Conservation (phyloP, 2,329 filamentous ascomycete species). For the Elsinoe australis region DNA sequence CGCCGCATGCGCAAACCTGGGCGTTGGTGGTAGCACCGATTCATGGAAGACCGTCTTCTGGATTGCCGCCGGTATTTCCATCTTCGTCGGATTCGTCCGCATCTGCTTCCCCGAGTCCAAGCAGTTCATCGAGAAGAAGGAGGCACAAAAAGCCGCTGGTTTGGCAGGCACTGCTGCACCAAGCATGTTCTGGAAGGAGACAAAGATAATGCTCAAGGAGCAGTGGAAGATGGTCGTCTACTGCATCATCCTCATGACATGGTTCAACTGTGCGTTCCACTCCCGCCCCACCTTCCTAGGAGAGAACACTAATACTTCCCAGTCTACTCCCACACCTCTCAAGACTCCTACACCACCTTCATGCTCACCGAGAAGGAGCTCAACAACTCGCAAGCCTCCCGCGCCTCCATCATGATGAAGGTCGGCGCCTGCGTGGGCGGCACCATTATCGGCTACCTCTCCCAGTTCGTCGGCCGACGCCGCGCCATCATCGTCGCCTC, state of each 20-base stretch:
- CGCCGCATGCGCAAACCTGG: slow-evolving; percentile 67
- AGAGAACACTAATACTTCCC: background rate
- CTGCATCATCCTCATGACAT: slow-evolving; percentile 70
- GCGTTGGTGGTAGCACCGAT: slow-evolving; percentile 55
- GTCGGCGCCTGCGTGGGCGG: slow-evolving; percentile 67
- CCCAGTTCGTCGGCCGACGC: slow-evolving; percentile 67
- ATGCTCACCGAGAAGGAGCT: slow-evolving; percentile 67
- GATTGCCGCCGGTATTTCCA: slow-evolving; percentile 60
- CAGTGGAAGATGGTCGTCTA: slow-evolving; percentile 75
- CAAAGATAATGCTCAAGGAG: slow-evolving; percentile 55
- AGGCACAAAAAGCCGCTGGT: slow-evolving; percentile 49
- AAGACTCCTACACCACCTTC: slow-evolving; percentile 76
- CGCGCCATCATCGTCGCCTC: slow-evolving; percentile 57
- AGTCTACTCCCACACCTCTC: slow-evolving; percentile 69
- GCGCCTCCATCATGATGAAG: slow-evolving; percentile 78
- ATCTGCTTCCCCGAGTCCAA: slow-evolving; percentile 65
- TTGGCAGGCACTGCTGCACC: slow-evolving; percentile 27
- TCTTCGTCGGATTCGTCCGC: slow-evolving; percentile 60
- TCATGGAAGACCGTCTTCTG: slow-evolving; percentile 72
- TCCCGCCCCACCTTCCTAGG: slow-evolving; percentile 40
- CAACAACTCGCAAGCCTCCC: slow-evolving; percentile 53
- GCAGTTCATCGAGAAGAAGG: slow-evolving; percentile 65
- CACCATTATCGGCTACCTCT: slow-evolving; percentile 64
- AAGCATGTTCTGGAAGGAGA: slow-evolving; percentile 60
- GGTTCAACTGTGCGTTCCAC: slow-evolving; percentile 37